These are phyloP conservation scores for Flueggea neowawraea DNA, from an alignment of 441 rosid genomes.

Conservation along the genomic window DNA sequence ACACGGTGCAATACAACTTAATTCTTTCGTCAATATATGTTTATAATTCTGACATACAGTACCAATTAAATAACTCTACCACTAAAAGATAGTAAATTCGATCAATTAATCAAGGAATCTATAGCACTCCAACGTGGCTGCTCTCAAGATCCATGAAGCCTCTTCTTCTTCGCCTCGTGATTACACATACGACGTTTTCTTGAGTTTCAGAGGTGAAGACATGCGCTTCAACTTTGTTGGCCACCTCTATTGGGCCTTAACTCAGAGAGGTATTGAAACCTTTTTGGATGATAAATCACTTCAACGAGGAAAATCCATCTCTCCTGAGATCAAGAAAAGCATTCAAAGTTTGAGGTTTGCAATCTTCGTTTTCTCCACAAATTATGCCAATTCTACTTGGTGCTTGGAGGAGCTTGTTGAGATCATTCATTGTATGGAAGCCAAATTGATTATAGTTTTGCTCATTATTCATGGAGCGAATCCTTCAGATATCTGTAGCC, in stretches of 20 bases:
- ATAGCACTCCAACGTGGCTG: too few species aligned
- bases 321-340: not conserved
- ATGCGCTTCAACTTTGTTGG: not conserved
- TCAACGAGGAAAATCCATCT: not conserved
- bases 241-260: conserved; percentile 5
- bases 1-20: too few species aligned
- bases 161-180: not conserved
- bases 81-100: too few species aligned
- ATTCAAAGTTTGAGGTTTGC: conserved; percentile 3
- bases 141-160: too few species aligned
- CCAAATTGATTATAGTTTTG: not conserved
- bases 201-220: conserved; percentile 11
- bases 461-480: conserved; percentile 3
- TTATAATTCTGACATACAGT: too few species aligned
- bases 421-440: conserved; percentile 1
- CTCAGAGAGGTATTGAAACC: conserved; percentile 1
- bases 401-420: conserved; percentile 8
- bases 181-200: conserved; percentile 2
- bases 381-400: conserved; percentile 8
- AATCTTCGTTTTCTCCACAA: conserved; percentile 4
- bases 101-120: too few species aligned
- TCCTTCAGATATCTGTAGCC: conserved; percentile 1
- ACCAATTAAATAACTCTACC: too few species aligned
- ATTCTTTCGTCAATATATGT: too few species aligned
- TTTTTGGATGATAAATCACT: conserved; percentile 3